These are phyloP conservation scores for Croton setiger DNA, from an alignment of 441 rosid genomes.

Conservation along the genomic window DNA sequence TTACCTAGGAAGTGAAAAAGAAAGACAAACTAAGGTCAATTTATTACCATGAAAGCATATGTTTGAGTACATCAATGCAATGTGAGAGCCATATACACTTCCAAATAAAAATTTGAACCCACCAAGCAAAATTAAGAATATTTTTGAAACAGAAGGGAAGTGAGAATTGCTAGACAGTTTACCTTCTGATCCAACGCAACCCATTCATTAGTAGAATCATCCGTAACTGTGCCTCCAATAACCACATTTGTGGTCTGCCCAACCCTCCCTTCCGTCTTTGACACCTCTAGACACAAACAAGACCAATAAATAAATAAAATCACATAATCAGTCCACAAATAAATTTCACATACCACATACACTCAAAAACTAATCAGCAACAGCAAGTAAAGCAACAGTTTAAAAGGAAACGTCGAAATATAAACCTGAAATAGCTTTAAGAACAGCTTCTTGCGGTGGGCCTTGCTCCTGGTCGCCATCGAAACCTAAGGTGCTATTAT, in stretches of 20 bases:
- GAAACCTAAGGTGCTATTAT: not conserved
- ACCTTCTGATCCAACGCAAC: slow-evolving; percentile 94
- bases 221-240: slow-evolving; percentile 86
- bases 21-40: slow-evolving; percentile 18
- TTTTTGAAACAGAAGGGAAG: not conserved
- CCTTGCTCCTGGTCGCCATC: slow-evolving; percentile 65
- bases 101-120: not conserved
- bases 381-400: not conserved
- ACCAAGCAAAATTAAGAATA: not conserved
- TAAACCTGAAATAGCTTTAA: slow-evolving; percentile 87
- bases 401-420: not conserved
- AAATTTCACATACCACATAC: not conserved
- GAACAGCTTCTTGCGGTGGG: slow-evolving; percentile 95
- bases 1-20: slow-evolving; percentile 50
- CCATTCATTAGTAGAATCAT: slow-evolving; percentile 91
- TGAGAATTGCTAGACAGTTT: not conserved
- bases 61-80: too few species aligned
- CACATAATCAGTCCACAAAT: not conserved
- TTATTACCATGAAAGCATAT: not conserved
- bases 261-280: slow-evolving; percentile 87
- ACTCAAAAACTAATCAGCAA: not conserved
- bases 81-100: too few species aligned
- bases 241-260: slow-evolving; percentile 91
- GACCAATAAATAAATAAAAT: slow-evolving; percentile 11
- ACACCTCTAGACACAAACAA: slow-evolving; percentile 52